Evolutionary conservation across 495 filamentous ascomycete species (phyloP), one percentile per base, ranked within the genome.

Genomic region (Penicilliopsis zonata): DNA sequence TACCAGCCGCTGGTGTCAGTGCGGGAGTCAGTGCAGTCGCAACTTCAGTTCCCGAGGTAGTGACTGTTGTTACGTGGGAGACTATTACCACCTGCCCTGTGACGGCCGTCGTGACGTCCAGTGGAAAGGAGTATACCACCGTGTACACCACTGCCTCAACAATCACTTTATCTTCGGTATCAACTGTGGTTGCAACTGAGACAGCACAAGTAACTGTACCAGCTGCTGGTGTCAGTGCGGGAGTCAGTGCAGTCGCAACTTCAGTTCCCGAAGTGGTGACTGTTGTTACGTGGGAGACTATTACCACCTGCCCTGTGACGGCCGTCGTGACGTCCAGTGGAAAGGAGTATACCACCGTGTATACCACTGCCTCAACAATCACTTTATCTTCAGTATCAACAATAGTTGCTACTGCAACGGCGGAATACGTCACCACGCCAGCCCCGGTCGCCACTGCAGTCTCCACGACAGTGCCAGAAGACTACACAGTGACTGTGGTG

Each of bases 251-350:
- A n/a, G 17, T 6, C 21, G 9, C 31, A 8, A 22, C 27, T 16
- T 20, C 25, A 12, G 29, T 37, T 10, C 13, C 47, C n/a, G n/a
- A 12, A 1, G 40, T 35, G 8, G 55, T 42, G 20, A 55, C 45
- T n/a, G 36, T 52, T 14, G 42, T 57, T 14, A 52, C 53, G 1
- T 61, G 59, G 19, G 45, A 43, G 16, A 58, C 55, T 33, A 52
- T 62, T 17, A 63, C 65, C 14, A 59, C 54, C 39, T 64, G 57
- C 41, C 53, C 62, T 23, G 43, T 63, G 27, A 65, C 63, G 25
- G 47, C 36, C 30, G 56, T 56, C 20, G 41, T 48, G 30, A 53
- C 49, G 16, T 50, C 61, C 14, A 49, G 55, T n/a, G 47, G 40
- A 6, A 50, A 43, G 9, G 45, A 47, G 13, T 47, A 47, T 36